Conservation (phyloP, 768 basidiomycete species). For the Ramaria sp. region DNA sequence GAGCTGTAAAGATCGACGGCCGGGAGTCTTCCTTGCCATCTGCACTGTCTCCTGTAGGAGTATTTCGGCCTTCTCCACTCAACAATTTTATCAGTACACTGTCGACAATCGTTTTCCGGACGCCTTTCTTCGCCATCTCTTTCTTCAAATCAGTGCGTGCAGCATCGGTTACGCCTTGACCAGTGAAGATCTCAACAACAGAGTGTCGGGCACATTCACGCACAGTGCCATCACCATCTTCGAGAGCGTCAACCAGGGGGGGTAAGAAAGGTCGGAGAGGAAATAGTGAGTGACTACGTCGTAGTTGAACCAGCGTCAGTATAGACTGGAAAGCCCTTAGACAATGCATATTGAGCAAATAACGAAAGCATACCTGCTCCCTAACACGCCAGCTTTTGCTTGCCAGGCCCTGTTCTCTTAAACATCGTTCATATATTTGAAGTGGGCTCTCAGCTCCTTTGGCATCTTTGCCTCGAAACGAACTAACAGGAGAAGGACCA, state of each 20-base stretch:
- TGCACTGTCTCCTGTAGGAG: conserved; percentile 18
- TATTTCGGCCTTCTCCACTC: conserved; percentile 24
- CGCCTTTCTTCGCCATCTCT: conserved; percentile 73
- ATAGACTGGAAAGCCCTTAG: conserved; percentile 28
- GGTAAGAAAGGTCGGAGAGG: conserved; percentile 76
- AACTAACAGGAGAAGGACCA: conserved; percentile 32
- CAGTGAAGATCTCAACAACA: conserved; percentile 77
- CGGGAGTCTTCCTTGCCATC: conserved; percentile 28
- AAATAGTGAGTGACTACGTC: conserved; percentile 58
- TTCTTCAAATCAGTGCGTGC: conserved; percentile 93
- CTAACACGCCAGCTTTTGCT: conserved; percentile 83
- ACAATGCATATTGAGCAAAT: conserved; percentile 3
- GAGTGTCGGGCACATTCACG: conserved; percentile 77
- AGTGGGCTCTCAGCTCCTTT: conserved; percentile 53
- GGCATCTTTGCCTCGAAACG: conserved; percentile 33
- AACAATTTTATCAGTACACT: conserved; percentile 62
- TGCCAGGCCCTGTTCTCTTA: conserved; percentile 60
- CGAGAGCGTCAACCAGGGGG: conserved; percentile 70
- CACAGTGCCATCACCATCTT: conserved; percentile 86
- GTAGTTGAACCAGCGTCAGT: conserved; percentile 59
- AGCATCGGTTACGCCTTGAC: conserved; percentile 68
- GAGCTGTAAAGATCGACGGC: conserved; percentile 29
- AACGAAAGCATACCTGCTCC: conserved; percentile 54
- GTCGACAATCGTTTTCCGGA: conserved; percentile 82
- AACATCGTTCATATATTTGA: conserved; percentile 54